A percentile compares a stretch with the other conserved stretches of the same genome.
These are phyloP conservation scores for Nicotiana rustica DNA, from an alignment of 305 asterid species.

Conservation along the genomic window DNA sequence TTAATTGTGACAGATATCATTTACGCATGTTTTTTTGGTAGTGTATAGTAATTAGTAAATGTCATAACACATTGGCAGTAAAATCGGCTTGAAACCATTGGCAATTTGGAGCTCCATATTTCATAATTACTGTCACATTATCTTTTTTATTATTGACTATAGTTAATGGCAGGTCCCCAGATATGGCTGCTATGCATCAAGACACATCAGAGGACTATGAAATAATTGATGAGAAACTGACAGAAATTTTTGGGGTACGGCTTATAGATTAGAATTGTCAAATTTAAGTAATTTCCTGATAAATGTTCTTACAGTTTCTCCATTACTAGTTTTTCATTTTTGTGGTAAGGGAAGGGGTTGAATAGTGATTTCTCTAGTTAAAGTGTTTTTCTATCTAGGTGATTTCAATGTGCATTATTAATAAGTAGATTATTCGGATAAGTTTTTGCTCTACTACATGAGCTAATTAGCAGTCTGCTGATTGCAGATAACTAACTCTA, in stretches of 20 bases:
- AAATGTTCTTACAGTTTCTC: background rate
- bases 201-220: constrained; percentile 77
- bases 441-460: background rate
- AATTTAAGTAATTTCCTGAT: background rate
- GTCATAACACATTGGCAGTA: background rate
- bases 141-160: background rate
- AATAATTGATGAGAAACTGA: constrained; percentile 67
- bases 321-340: background rate
- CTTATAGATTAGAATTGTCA: background rate
- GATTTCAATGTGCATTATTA: background rate
- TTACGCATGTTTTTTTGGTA: background rate
- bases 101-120: background rate
- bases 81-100: constrained; percentile 10
- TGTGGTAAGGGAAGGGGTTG: background rate
- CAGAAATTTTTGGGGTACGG: constrained; percentile 59
- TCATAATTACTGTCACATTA: constrained; percentile 4
- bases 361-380: background rate
- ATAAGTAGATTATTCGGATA: background rate
- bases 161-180: constrained; percentile 60
- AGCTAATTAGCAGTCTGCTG: background rate
- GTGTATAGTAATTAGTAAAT: background rate
- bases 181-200: constrained; percentile 95
- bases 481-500: constrained; percentile 60
- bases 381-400: background rate
- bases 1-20: background rate